A percentile compares a stretch with the other conserved stretches of the same genome.
phyloP scores from a whole-genome alignment of 2,329 filamentous ascomycete genomes.

The Beauveria rudraprayagi region DNA sequence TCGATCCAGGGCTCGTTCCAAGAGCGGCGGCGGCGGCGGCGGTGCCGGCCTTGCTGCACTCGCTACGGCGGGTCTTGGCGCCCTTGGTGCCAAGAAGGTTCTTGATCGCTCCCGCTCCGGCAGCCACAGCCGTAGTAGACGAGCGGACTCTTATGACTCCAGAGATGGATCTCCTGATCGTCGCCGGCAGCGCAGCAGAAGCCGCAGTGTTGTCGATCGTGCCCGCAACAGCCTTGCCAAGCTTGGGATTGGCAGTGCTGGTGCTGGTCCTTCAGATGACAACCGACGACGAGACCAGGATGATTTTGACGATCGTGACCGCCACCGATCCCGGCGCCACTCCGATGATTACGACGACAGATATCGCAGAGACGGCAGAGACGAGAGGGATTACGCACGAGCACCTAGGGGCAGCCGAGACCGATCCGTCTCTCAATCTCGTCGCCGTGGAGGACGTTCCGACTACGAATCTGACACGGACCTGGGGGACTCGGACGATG shows the following conservation, averaged over 20 bases:
- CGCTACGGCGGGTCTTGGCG: constrained; percentile 54
- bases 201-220: constrained; percentile 57
- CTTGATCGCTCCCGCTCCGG: constrained; percentile 41
- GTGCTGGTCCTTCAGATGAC: constrained; percentile 31
- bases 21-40: constrained; percentile 32
- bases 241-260: constrained; percentile 48
- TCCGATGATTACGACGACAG: constrained; percentile 33
- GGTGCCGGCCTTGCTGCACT: constrained; percentile 49
- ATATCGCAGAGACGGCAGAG: constrained; percentile 30
- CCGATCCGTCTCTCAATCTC: constrained; percentile 1
- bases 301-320: constrained; percentile 35
- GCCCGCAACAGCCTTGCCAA: constrained; percentile 55
- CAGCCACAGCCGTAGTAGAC: constrained; percentile 46
- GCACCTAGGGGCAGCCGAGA: constrained; percentile 19
- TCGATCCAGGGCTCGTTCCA: constrained; percentile 55
- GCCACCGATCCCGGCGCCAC: constrained; percentile 29
- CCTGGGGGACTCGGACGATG: constrained; percentile 49
- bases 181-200: constrained; percentile 41
- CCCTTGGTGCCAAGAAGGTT: constrained; percentile 54
- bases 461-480: constrained; percentile 46
- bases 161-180: constrained; percentile 38
- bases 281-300: constrained; percentile 34
- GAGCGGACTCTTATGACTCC: constrained; percentile 38
- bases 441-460: constrained; percentile 23
- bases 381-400: constrained; percentile 28